Conservation (phyloP, 2,329 filamentous ascomycete species). For the Bipolaris oryzae region DNA sequence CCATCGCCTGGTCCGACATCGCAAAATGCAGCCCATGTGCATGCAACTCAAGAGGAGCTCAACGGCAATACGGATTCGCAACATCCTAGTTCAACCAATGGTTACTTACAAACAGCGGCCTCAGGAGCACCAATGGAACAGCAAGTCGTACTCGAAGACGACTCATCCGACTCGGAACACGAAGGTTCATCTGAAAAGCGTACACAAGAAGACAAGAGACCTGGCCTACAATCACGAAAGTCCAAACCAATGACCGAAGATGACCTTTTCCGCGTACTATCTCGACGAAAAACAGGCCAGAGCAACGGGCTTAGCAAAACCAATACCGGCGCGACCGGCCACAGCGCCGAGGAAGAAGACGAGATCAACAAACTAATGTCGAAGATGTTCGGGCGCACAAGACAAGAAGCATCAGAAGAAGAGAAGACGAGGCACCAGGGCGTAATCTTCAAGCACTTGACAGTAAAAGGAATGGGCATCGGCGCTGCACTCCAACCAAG, state of each 20-base stretch:
- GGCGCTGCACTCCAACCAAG: slow-evolving; percentile 68
- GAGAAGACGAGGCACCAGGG: slow-evolving; percentile 73
- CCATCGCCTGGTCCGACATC: slow-evolving; percentile 10
- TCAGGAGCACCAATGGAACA: slow-evolving; percentile 17
- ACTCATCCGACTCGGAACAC: slow-evolving; percentile 30
- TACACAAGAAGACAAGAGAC: slow-evolving; percentile 21
- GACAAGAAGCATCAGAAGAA: slow-evolving; percentile 70
- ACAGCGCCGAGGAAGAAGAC: slow-evolving; percentile 49
- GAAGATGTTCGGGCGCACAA: slow-evolving; percentile 70
- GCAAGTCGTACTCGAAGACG: slow-evolving; percentile 21
- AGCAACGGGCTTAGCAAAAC: slow-evolving; percentile 29
- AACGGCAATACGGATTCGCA: background rate
- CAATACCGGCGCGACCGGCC: slow-evolving; percentile 32
- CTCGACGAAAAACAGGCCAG: slow-evolving; percentile 55
- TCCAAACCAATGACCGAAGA: slow-evolving; percentile 55
- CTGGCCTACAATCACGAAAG: slow-evolving; percentile 23
- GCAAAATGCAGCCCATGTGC: background rate
- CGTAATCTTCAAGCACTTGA: slow-evolving; percentile 69
- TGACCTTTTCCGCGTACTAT: slow-evolving; percentile 58
- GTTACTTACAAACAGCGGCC: slow-evolving; percentile 3
- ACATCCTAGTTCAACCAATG: background rate
- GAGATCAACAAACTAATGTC: slow-evolving; percentile 69
- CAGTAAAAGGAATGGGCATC: slow-evolving; percentile 65
- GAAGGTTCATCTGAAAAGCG: slow-evolving; percentile 31
- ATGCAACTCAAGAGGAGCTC: background rate